phyloP scores from a whole-genome alignment of 164 flowering plant genomes.

The Paratinospora sagittata region DNA sequence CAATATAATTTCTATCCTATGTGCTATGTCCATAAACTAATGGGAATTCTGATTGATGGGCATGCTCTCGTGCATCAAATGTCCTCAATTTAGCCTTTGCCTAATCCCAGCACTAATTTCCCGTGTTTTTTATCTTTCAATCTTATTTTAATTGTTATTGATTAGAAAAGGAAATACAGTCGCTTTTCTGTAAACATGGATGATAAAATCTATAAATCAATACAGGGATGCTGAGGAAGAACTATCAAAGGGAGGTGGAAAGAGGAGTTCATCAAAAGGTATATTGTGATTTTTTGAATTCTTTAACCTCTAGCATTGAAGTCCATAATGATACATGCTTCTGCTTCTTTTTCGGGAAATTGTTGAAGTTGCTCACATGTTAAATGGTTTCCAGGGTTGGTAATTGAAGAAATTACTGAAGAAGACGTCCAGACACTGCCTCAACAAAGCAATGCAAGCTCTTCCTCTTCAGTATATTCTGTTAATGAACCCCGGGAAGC shows the following conservation, averaged over 20 bases:
- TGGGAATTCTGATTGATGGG: not conserved
- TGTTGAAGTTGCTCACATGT: not conserved
- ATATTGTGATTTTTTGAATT: constrained; percentile 15
- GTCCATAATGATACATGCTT: not conserved
- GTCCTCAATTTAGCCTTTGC: not conserved
- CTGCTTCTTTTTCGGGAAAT: not conserved
- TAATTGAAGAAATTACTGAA: constrained; percentile 87
- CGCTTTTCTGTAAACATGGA: constrained; percentile 8
- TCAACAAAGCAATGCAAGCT: constrained; percentile 22
- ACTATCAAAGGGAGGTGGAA: constrained; percentile 39
- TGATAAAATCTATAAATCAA: constrained; percentile 14
- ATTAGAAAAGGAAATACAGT: not conserved
- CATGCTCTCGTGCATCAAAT: not conserved
- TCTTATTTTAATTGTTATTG: not conserved
- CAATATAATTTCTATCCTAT: not conserved
- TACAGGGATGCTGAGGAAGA: constrained; percentile 59
- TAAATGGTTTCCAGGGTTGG: constrained; percentile 41
- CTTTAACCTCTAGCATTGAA: not conserved
- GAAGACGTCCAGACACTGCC: constrained; percentile 31
- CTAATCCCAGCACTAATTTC: not conserved
- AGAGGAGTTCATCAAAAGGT: constrained; percentile 33
- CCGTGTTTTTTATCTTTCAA: not conserved
- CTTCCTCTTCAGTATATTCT: constrained; percentile 24
- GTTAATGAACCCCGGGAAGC: constrained; percentile 30
- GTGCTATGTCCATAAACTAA: not conserved